Evolutionary conservation across 1,284 basidiomycete species (phyloP).

Genomic region (Microbotryum silenes-acaulis): DNA sequence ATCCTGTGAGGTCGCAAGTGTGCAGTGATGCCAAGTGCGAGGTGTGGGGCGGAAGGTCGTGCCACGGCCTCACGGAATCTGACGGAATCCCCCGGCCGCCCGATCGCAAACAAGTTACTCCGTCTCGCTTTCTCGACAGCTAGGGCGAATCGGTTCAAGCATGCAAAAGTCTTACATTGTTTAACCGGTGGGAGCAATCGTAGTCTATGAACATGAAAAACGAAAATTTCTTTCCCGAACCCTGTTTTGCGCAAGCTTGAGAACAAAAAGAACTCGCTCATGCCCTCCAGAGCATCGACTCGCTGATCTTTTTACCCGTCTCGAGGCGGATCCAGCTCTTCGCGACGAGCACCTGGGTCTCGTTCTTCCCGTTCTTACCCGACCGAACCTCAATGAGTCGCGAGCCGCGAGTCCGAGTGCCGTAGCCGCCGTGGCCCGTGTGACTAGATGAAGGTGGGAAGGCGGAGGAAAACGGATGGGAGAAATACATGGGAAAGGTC

Average conservation of each 20-base stretch:
- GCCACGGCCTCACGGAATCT: no score
- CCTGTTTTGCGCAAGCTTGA: not conserved
- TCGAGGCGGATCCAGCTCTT: not conserved
- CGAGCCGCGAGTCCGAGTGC: not conserved
- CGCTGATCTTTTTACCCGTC: not conserved
- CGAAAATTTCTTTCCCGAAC: not conserved
- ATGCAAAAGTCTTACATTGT: no score
- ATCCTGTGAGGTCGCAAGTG: not conserved
- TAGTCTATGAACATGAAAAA: no score
- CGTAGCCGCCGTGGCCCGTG: constrained; percentile 5
- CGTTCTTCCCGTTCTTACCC: not conserved
- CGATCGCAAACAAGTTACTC: no score
- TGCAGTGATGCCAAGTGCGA: not conserved
- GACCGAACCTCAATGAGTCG: not conserved
- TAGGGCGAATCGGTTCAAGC: no score
- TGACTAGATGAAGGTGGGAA: not conserved
- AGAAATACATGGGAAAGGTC: no score
- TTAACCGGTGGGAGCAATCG: no score
- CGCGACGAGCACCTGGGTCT: not conserved
- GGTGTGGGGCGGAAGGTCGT: no score
- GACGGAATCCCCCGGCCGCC: no score
- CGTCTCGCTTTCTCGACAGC: no score
- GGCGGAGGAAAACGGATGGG: no score
- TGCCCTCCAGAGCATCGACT: not conserved
- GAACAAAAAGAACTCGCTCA: not conserved